phyloP scores from a whole-genome alignment of 2,329 filamentous ascomycete species.

The Epichloe bromicola region DNA sequence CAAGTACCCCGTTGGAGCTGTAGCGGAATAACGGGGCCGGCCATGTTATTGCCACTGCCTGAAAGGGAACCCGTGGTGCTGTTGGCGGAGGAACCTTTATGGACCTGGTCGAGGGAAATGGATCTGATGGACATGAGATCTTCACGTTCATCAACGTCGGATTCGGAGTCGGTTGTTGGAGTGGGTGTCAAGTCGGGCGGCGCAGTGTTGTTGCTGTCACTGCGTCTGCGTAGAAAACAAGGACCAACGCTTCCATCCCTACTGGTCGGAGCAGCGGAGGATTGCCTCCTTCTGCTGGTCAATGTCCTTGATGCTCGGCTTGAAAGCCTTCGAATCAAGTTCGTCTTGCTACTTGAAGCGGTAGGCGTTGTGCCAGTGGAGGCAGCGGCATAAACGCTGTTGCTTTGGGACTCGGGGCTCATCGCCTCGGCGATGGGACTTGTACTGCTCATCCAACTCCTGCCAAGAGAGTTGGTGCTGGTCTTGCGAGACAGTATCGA shows the following conservation, averaged over 20 bases:
- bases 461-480: conserved; percentile 50
- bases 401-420: conserved; percentile 10
- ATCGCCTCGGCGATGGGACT: conserved; percentile 38
- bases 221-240: conserved; percentile 72
- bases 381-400: conserved; percentile 4
- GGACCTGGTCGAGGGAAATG: conserved; percentile 28
- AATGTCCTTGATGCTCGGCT: conserved; percentile 60
- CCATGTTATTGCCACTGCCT: conserved; percentile 29
- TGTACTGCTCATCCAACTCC: conserved; percentile 42
- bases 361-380: conserved; percentile 4
- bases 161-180: conserved; percentile 38
- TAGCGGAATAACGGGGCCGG: conserved; percentile 63
- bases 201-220: conserved; percentile 71
- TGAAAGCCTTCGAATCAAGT: conserved; percentile 72
- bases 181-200: conserved; percentile 34
- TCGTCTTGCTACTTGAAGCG: conserved; percentile 20
- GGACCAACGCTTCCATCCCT: conserved; percentile 84
- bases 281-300: conserved; percentile 56
- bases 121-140: conserved; percentile 26
- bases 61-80: conserved; percentile 35
- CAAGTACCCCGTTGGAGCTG: conserved; percentile 66
- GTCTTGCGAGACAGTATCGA: conserved; percentile 49
- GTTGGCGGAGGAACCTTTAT: conserved; percentile 34
- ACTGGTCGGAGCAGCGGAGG: conserved; percentile 61
- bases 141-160: conserved; percentile 40